Percentiles rank a stretch among this genome's conserved stretches.
Evolutionary conservation across 2,329 filamentous ascomycete genomes (phyloP).

Genomic region (Elsinoe arachidis): DNA sequence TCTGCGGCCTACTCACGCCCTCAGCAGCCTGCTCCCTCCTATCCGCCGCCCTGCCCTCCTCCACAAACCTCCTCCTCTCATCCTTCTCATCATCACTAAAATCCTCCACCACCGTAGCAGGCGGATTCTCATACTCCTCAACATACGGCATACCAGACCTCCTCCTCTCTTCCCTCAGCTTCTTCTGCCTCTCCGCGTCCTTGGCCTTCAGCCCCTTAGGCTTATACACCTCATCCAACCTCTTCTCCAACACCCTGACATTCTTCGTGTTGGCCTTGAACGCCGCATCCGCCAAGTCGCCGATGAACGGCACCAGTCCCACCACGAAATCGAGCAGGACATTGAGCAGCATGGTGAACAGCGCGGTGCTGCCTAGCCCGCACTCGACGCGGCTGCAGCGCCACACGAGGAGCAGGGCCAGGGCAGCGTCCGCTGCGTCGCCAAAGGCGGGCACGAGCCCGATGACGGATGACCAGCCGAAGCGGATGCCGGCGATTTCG

Average conservation of each 20-base stretch:
- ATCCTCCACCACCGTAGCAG: constrained; percentile 41
- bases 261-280: constrained; percentile 73
- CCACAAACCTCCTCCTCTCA: constrained; percentile 17
- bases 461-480: constrained; percentile 84
- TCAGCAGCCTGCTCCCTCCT: constrained; percentile 7
- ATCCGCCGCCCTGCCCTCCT: constrained; percentile 4
- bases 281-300: constrained; percentile 64
- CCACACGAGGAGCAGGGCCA: constrained; percentile 67
- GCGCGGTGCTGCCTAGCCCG: constrained; percentile 56
- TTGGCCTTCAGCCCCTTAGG: constrained; percentile 25
- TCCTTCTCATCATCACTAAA: constrained; percentile 33
- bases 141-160: constrained; percentile 24
- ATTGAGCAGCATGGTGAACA: constrained; percentile 70
- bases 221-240: constrained; percentile 60
- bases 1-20: constrained; percentile 10
- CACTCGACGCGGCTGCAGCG: constrained; percentile 68
- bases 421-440: constrained; percentile 62
- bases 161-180: constrained; percentile 21
- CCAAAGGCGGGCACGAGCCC: constrained; percentile 74
- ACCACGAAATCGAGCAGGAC: constrained; percentile 64
- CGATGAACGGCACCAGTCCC: constrained; percentile 65
- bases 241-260: constrained; percentile 57
- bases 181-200: constrained; percentile 26
- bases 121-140: constrained; percentile 29
- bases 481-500: constrained; percentile 68